Evolutionary conservation across 805 yeast genomes (phyloP).

Genomic region (Cyberlindnera suaveolens): DNA sequence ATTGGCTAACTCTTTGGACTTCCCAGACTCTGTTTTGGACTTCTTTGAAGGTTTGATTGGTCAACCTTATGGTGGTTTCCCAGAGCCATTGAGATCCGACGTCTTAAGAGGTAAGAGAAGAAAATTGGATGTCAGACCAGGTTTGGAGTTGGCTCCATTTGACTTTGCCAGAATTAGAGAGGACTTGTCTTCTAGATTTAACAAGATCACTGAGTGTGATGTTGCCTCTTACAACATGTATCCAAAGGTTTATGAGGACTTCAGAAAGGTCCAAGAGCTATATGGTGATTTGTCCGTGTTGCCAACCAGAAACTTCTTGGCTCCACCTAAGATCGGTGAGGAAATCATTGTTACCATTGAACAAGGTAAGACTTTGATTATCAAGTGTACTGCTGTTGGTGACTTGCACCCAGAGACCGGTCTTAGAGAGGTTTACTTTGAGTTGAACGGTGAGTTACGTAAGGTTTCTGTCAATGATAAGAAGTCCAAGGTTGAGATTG

Average conservation of each 20-base stretch:
- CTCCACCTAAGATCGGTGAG: conserved; percentile 83
- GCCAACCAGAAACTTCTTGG: conserved; percentile 87
- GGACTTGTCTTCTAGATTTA: conserved; percentile 73
- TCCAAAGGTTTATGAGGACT: conserved; percentile 94
- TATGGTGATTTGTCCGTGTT: conserved; percentile 92
- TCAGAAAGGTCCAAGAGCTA: conserved; percentile 62
- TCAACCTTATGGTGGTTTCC: conserved; percentile 99
- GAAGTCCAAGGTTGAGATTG: conserved; percentile 76
- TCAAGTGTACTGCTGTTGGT: conserved; percentile 89
- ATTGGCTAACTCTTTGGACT: conserved; percentile 86
- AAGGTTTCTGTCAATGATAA: conserved; percentile 89
- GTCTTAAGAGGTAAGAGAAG: conserved; percentile 88
- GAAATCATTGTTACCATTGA: conserved; percentile 87
- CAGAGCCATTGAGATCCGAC: conserved; percentile 94
- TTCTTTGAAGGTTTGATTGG: conserved; percentile 99
- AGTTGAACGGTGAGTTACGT: conserved; percentile 97
- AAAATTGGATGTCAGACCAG: conserved; percentile 86
- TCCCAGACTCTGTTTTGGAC: conserved; percentile 98
- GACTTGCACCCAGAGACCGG: conserved; percentile 83
- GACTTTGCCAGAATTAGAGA: conserved; percentile 66
- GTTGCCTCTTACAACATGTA: conserved; percentile 96
- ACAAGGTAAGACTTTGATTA: conserved; percentile 88
- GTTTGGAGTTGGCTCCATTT: conserved; percentile 80
- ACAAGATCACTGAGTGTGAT: conserved; percentile 76
- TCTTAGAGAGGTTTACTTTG: conserved; percentile 92